Conservation (phyloP, 352 stramenopile species). For the Globisporangium carolinianum region DNA sequence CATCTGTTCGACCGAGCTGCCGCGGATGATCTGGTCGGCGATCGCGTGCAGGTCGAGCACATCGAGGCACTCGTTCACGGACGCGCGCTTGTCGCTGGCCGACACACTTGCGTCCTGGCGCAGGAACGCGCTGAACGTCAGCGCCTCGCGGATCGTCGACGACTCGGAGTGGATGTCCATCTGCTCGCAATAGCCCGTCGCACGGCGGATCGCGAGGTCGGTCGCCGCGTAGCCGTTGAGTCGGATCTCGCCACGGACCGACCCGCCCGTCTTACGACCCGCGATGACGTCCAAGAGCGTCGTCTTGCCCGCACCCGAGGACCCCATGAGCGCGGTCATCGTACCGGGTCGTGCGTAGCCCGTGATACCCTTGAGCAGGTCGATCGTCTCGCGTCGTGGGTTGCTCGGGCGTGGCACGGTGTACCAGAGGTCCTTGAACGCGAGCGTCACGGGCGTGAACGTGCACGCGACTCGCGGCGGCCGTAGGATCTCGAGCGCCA, state of each 20-base stretch:
- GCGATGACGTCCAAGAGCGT: slow-evolving; percentile 90
- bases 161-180: slow-evolving; percentile 78
- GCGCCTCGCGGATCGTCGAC: slow-evolving; percentile 72
- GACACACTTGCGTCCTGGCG: slow-evolving; percentile 19
- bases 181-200: slow-evolving; percentile 35
- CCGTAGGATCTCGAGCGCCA: not conserved
- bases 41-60: slow-evolving; percentile 21
- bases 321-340: slow-evolving; percentile 41
- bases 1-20: slow-evolving; percentile 35
- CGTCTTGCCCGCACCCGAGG: slow-evolving; percentile 67
- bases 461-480: slow-evolving; percentile 10
- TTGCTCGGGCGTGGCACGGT: slow-evolving; percentile 12
- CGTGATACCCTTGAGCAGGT: slow-evolving; percentile 27
- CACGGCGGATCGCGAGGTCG: slow-evolving; percentile 13
- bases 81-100: slow-evolving; percentile 16
- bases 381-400: slow-evolving; percentile 8
- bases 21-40: slow-evolving; percentile 24
- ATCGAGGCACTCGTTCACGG: slow-evolving; percentile 20
- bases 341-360: slow-evolving; percentile 24
- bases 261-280: slow-evolving; percentile 73
- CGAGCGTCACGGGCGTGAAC: slow-evolving; percentile 21
- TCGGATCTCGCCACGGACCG: slow-evolving; percentile 55
- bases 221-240: slow-evolving; percentile 63
- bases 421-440: slow-evolving; percentile 19
- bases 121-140: slow-evolving; percentile 76